Evolutionary conservation across 2,329 filamentous ascomycete species (phyloP).

Genomic region (Arthrobotrys musiformis): DNA sequence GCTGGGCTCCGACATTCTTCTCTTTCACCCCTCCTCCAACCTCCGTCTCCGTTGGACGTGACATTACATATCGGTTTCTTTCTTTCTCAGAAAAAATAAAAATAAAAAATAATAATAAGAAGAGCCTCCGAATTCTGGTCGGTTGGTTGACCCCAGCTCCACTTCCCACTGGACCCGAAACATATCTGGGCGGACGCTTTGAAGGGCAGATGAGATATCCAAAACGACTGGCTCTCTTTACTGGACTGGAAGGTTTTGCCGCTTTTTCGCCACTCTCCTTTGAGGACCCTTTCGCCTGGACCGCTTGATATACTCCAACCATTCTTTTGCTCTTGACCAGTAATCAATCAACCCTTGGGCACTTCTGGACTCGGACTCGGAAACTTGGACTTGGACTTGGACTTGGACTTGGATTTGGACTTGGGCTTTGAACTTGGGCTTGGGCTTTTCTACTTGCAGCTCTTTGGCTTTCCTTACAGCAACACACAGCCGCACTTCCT

Average conservation of each 20-base stretch:
- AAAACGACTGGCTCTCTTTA: slow-evolving; percentile 36
- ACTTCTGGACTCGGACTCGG: slow-evolving; percentile 37
- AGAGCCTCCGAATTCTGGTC: slow-evolving; percentile 27
- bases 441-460: slow-evolving; percentile 2
- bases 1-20: slow-evolving; percentile 51
- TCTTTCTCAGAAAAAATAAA: background rate
- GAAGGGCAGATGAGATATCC: slow-evolving; percentile 35
- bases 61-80: slow-evolving; percentile 23
- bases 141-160: slow-evolving; percentile 42
- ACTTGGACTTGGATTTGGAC: slow-evolving; percentile 2
- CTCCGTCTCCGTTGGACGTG: slow-evolving; percentile 53
- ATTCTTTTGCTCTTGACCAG: background rate
- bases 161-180: slow-evolving; percentile 28
- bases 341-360: slow-evolving; percentile 12
- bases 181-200: slow-evolving; percentile 20
- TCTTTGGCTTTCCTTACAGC: slow-evolving; percentile 26
- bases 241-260: slow-evolving; percentile 47
- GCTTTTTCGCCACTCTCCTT: slow-evolving; percentile 42
- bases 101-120: background rate
- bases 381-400: slow-evolving; percentile 24
- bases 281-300: slow-evolving; percentile 46
- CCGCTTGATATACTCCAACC: slow-evolving; percentile 19
- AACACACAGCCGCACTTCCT: slow-evolving; percentile 48
- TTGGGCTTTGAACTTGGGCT: slow-evolving; percentile 20
- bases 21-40: slow-evolving; percentile 48